A percentile compares a stretch with the other conserved stretches of the same genome.
phyloP scores from a whole-genome alignment of 2,329 filamentous ascomycete species.

The Penicillium hesseltinei region DNA sequence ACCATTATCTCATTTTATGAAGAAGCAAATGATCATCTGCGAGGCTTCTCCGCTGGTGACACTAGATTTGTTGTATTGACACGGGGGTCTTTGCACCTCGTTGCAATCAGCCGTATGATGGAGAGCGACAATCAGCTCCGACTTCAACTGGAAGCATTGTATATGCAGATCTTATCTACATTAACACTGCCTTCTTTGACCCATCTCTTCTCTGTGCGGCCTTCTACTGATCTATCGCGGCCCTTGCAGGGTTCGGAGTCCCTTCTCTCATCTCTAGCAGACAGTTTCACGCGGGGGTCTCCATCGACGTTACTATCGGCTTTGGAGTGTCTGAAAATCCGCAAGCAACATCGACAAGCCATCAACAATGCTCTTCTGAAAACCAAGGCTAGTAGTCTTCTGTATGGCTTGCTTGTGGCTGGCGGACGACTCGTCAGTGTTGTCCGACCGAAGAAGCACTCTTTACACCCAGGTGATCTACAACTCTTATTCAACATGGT shows the following conservation, averaged over 20 bases:
- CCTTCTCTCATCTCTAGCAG: constrained; percentile 84
- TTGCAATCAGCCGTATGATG: constrained; percentile 87
- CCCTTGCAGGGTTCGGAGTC: constrained; percentile 89
- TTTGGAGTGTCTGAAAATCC: constrained; percentile 86
- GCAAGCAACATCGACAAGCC: constrained; percentile 78
- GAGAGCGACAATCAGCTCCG: constrained; percentile 88
- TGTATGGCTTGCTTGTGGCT: constrained; percentile 92
- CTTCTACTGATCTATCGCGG: constrained; percentile 88
- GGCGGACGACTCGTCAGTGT: constrained; percentile 92
- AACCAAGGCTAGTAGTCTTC: constrained; percentile 69
- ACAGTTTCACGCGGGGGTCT: constrained; percentile 91
- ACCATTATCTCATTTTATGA: constrained; percentile 98
- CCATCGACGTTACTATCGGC: constrained; percentile 84
- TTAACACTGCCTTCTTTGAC: constrained; percentile 83
- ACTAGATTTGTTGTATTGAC: constrained; percentile 82
- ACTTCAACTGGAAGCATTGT: constrained; percentile 85
- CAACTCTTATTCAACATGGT: constrained; percentile 99
- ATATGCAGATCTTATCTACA: constrained; percentile 97
- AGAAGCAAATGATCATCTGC: constrained; percentile 70
- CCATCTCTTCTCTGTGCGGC: constrained; percentile 82
- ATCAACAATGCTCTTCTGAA: constrained; percentile 89
- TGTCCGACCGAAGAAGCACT: constrained; percentile 89
- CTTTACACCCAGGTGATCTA: constrained; percentile 89
- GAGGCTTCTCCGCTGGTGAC: constrained; percentile 81
- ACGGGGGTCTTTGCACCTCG: constrained; percentile 84